Evolutionary conservation across 2,329 filamentous ascomycete species (phyloP).

Genomic region (Taxawa tesnikishii): DNA sequence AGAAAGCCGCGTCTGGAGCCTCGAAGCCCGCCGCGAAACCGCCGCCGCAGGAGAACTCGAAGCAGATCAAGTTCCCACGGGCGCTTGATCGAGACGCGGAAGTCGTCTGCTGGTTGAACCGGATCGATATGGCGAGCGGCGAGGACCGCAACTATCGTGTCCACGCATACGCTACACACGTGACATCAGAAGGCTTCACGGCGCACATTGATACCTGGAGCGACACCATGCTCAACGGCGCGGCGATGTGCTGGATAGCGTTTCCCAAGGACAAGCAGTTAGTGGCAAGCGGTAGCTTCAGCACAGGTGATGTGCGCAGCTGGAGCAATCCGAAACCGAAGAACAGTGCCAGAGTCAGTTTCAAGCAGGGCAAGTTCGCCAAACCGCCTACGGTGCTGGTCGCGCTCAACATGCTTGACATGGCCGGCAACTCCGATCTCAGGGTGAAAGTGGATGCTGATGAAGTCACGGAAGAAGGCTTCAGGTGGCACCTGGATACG

Average conservation of each 20-base stretch:
- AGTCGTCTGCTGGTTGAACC: constrained; percentile 17
- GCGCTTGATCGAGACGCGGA: constrained; percentile 12
- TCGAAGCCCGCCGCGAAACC: constrained; percentile 2
- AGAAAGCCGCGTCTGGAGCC: constrained; percentile 1
- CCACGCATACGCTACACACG: constrained; percentile 11
- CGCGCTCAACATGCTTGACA: constrained; percentile 17
- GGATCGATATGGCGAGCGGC: constrained; percentile 13
- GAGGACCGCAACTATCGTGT: constrained; percentile 13
- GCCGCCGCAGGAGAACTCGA: constrained; percentile 11
- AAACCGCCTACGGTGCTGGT: constrained; percentile 14
- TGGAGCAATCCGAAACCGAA: constrained; percentile 10
- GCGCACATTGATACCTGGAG: constrained; percentile 19
- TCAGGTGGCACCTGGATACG: constrained; percentile 16
- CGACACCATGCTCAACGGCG: constrained; percentile 13
- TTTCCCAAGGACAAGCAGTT: constrained; percentile 14
- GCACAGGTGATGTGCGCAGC: constrained; percentile 13
- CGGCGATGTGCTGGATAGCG: constrained; percentile 18
- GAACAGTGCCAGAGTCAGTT: constrained; percentile 11
- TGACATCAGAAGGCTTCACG: constrained; percentile 12
- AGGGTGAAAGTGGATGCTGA: constrained; percentile 12
- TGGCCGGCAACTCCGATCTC: constrained; percentile 15
- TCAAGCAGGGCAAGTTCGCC: constrained; percentile 11
- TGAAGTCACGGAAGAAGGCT: constrained; percentile 14
- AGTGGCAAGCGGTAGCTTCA: constrained; percentile 15
- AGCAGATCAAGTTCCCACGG: constrained; percentile 11